A percentile compares a stretch with the other conserved stretches of the same genome.
Evolutionary conservation across 2,329 filamentous ascomycete species (phyloP).

Genomic region (Hypoxylon sp.): DNA sequence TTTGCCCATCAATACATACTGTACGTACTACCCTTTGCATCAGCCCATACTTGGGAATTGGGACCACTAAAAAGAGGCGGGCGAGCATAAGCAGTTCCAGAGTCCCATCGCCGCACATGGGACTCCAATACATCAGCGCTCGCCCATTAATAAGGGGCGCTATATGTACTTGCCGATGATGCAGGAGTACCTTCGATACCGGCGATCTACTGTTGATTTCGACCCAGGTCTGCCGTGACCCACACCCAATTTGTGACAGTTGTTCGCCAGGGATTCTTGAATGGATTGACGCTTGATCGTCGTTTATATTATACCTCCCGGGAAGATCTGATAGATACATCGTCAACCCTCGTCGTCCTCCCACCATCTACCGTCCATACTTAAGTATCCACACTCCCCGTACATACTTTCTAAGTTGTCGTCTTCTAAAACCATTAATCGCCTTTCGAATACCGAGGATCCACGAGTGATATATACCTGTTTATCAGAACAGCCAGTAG

Average conservation of each 20-base stretch:
- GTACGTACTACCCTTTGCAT: conserved; percentile 45
- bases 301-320: conserved; percentile 61
- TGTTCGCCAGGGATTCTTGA: conserved; percentile 65
- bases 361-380: conserved; percentile 60
- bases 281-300: conserved; percentile 68
- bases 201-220: conserved; percentile 57
- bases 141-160: conserved; percentile 60
- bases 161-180: conserved; percentile 58
- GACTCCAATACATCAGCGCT: conserved; percentile 54
- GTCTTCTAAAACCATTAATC: conserved; percentile 43
- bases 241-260: conserved; percentile 71
- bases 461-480: conserved; percentile 30
- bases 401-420: conserved; percentile 45
- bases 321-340: conserved; percentile 66
- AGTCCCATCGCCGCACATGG: conserved; percentile 57
- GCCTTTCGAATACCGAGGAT: conserved; percentile 36
- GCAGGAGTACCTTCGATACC: conserved; percentile 56
- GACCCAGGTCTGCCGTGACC: conserved; percentile 63
- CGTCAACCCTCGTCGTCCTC: conserved; percentile 58
- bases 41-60: conserved; percentile 48
- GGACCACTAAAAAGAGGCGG: conserved; percentile 50
- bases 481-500: conserved; percentile 19
- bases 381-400: conserved; percentile 62
- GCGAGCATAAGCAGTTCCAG: conserved; percentile 48
- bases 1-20: conserved; percentile 46